Conservation (phyloP, 257 asterid species). For the Hygrophila difformis region DNA sequence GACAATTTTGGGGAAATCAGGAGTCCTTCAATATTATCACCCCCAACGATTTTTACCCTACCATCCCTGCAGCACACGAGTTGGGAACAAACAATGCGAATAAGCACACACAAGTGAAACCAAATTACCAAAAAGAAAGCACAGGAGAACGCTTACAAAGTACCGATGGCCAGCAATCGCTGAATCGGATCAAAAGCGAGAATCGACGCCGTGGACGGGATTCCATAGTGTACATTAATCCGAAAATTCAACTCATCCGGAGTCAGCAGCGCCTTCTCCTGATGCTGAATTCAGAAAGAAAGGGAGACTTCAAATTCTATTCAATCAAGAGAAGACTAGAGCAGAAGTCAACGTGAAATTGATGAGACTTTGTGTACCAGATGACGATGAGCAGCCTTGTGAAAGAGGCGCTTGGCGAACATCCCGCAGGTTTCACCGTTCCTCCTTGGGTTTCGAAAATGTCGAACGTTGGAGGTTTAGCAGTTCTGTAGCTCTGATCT, state of each 20-base stretch:
- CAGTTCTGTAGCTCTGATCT: too few relatives aligned
- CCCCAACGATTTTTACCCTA: constrained; percentile 82
- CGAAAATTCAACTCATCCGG: constrained; percentile 56
- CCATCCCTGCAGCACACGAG: constrained; percentile 73
- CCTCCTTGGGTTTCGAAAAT: constrained; percentile 7
- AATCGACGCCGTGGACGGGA: constrained; percentile 75
- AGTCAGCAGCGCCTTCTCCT: constrained; percentile 29
- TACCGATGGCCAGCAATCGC: constrained; percentile 72
- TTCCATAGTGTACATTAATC: constrained; percentile 66
- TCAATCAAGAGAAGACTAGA: not conserved
- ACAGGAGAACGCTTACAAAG: constrained; percentile 42
- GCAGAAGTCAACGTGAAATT: constrained; percentile 5
- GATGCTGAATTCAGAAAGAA: constrained; percentile 31
- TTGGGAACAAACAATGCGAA: not conserved
- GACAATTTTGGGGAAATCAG: constrained; percentile 55
- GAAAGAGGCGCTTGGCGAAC: constrained; percentile 71
- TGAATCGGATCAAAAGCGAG: constrained; percentile 86
- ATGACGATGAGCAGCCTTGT: constrained; percentile 52
- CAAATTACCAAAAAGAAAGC: too few relatives aligned
- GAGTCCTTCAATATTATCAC: constrained; percentile 84
- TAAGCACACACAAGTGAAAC: not conserved
- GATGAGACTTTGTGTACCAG: constrained; percentile 28
- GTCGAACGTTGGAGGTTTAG: constrained; percentile 16
- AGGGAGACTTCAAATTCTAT: constrained; percentile 13
- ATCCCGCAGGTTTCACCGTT: constrained; percentile 21